Conservation (phyloP, 1,139 yeast species). For the Lizanozyma gosingica region DNA sequence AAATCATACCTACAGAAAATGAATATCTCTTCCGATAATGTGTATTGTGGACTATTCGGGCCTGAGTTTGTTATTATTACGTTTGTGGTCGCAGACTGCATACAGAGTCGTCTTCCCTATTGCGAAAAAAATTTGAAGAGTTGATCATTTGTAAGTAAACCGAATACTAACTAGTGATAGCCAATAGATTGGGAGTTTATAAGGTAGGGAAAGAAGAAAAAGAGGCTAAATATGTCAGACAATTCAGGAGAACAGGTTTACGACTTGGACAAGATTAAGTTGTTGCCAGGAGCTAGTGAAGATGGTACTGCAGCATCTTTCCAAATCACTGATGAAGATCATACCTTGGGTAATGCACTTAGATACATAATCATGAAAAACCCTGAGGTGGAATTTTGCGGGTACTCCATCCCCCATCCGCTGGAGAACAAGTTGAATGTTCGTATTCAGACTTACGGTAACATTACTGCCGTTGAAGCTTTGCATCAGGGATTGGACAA, state of each 20-base stretch:
- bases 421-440: conserved; percentile 84
- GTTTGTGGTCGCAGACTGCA: not conserved
- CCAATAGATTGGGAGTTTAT: not conserved
- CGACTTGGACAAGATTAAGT: conserved; percentile 42
- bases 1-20: too few species aligned
- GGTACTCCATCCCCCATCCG: conserved; percentile 98
- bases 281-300: conserved; percentile 86
- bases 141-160: too few species aligned
- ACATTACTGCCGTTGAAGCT: conserved; percentile 85
- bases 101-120: not conserved
- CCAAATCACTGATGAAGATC: conserved; percentile 89
- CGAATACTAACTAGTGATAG: not conserved
- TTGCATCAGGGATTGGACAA: conserved; percentile 87
- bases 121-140: too few species aligned
- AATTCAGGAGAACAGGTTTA: conserved; percentile 25
- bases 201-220: conserved; percentile 9
- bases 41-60: too few species aligned
- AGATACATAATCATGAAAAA: conserved; percentile 94
- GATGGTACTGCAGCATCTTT: conserved; percentile 95
- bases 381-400: conserved; percentile 96
- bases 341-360: conserved; percentile 87
- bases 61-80: not conserved
- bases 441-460: conserved; percentile 90
- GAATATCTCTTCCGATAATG: too few species aligned
- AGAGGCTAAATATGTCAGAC: conserved; percentile 12